Conservation (phyloP, 148 eudicot genomes). For the Cornus controversa region DNA sequence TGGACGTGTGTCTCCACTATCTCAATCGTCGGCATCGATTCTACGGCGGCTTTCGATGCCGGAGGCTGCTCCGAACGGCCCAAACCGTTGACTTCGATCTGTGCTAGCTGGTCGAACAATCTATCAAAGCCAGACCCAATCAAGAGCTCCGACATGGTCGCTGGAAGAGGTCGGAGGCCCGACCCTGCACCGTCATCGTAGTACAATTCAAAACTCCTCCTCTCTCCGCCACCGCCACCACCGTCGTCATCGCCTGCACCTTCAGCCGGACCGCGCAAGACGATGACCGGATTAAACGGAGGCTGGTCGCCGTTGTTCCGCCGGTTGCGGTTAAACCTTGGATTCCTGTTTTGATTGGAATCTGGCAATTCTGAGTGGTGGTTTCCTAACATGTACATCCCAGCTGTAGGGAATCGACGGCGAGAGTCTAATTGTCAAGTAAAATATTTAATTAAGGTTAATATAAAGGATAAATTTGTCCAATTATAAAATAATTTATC, state of each 20-base stretch:
- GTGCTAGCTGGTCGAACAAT: constrained; percentile 44
- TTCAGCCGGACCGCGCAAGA: too few relatives aligned
- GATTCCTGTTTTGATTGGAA: not conserved
- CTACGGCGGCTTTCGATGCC: too few relatives aligned
- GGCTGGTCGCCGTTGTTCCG: constrained; percentile 32
- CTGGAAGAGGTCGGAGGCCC: constrained; percentile 46
- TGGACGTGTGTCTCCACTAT: constrained; percentile 24
- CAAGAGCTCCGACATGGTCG: constrained; percentile 41
- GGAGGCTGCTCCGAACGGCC: constrained; percentile 39
- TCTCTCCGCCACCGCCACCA: too few relatives aligned
- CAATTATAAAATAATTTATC: too few relatives aligned
- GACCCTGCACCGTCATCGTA: constrained; percentile 50
- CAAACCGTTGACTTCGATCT: constrained; percentile 37
- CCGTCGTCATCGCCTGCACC: too few relatives aligned
- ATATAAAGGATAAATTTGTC: too few relatives aligned
- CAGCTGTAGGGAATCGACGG: constrained; percentile 13
- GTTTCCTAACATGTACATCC: constrained; percentile 16
- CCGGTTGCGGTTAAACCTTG: constrained; percentile 21
- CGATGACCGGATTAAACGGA: constrained; percentile 51
- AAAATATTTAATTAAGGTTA: too few relatives aligned
- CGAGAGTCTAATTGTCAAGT: too few relatives aligned
- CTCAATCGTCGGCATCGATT: constrained; percentile 37
- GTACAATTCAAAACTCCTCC: too few relatives aligned
- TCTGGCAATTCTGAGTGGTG: too few relatives aligned
- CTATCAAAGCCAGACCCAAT: constrained; percentile 50